phyloP scores from a whole-genome alignment of 106 monocot genomes.

The Allium sativum region DNA sequence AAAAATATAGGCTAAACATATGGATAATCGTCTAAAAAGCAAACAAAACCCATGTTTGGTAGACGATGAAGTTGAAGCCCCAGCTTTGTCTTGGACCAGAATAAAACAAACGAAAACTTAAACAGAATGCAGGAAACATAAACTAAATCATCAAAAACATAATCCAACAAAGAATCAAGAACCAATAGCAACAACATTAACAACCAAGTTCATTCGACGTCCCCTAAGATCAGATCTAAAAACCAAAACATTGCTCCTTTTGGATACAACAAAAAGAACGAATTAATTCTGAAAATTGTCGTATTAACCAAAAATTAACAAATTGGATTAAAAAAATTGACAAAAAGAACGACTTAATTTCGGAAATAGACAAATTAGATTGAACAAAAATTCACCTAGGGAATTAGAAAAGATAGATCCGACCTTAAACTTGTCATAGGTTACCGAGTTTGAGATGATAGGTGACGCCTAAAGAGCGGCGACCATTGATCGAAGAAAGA shows the following conservation, averaged over 20 bases:
- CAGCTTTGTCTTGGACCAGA: background rate
- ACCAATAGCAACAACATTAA: background rate
- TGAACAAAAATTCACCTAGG: background rate
- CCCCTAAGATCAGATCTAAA: conserved; percentile 1
- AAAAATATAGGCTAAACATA: background rate
- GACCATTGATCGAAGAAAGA: background rate
- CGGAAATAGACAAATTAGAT: background rate
- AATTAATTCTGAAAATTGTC: no score
- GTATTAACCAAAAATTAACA: no score
- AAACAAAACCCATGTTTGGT: background rate
- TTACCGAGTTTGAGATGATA: background rate
- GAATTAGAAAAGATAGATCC: background rate
- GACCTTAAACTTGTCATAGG: background rate
- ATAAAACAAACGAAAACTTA: background rate
- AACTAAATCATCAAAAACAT: background rate
- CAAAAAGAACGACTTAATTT: background rate
- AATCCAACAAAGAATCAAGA: background rate
- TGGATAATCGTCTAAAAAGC: background rate
- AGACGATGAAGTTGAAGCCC: background rate
- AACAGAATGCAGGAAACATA: background rate
- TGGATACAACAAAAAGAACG: background rate
- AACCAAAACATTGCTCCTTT: background rate
- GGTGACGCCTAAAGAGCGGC: conserved; percentile 1
- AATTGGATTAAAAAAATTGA: no score
- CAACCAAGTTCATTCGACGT: background rate